These are phyloP conservation scores for Candida xiaguanensis DNA, from an alignment of 805 yeast genomes.

Conservation along the genomic window DNA sequence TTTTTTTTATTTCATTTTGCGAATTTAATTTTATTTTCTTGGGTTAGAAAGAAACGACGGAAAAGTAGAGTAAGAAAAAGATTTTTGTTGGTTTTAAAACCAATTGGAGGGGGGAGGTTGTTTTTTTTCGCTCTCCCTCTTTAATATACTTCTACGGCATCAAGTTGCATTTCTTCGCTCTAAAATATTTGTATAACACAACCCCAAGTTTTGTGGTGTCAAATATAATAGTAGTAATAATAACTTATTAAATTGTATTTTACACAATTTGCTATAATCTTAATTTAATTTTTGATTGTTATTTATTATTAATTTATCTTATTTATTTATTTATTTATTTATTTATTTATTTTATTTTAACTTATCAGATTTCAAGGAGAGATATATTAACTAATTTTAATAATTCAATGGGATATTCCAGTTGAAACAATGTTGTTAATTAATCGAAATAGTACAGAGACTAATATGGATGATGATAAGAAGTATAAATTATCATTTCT, in stretches of 20 bases:
- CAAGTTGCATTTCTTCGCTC: slow-evolving; percentile 1
- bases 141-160: slow-evolving; percentile 6
- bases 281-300: neutral
- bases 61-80: no score
- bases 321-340: neutral
- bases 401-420: no score
- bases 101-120: no score
- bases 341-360: neutral
- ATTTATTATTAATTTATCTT: neutral
- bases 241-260: neutral
- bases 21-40: neutral
- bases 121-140: no score
- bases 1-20: neutral
- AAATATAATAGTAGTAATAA: no score
- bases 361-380: neutral
- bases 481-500: slow-evolving; percentile 8
- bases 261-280: neutral
- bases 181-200: no score
- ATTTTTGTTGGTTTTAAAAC: no score
- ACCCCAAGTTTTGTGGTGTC: slow-evolving; percentile 3
- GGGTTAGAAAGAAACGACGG: no score
- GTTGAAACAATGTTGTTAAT: slow-evolving; percentile 8
- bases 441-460: slow-evolving; percentile 3
- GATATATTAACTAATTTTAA: neutral
- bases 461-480: slow-evolving; percentile 5